Base-by-base conservation (phyloP, 257 asterid species). In the Solanum tarapatanum region DNA sequence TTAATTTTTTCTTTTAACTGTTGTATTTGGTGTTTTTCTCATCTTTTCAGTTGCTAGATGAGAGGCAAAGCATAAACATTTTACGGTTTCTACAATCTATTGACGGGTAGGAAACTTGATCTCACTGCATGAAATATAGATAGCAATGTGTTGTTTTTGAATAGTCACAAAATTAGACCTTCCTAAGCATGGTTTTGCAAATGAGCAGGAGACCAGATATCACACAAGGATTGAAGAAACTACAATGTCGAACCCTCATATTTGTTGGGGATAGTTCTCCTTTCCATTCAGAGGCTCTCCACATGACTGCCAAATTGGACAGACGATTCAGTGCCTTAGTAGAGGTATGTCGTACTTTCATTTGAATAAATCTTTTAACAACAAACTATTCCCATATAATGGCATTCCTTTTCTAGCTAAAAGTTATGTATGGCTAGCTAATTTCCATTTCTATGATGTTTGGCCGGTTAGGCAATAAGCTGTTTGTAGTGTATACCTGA, bases 191-290 rank as follows among this genome's bases (percentile, higher is more conserved):
- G 16, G 21, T 64, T 82, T 39, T 88, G 88, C 74, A 45, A 36
- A 88, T 89, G 89, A 82, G 88, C 92, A 96, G 98, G 95, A 95
- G 99, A 92, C 93, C 95, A 6, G 98, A 95, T 89, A 90, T 96
- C 64, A 90, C 93, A 28, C 90, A 90, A 80, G 97, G 99, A 79
- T 88, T 95, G 93, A 95, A 90, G 91, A 93, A 92, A 21, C 84
- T 94, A 84, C 92, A 90, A 89, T 95, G 98, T 87, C 96, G 98
- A 86, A 94, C 99, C 8, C 90, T 96, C 77, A 92, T 96, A 84
- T 96, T 96, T 90, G 98, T 95, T 5, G 99, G 99, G 51, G 98
- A 96, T 76, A 87, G 87, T 85, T 96, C 98, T 88, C 97, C 98
- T 89, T 96, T 93, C 51, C 93, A 96, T 88, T 89, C 92, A 5